These are phyloP conservation scores for Boletus subparvulus DNA, from an alignment of 768 basidiomycete genomes.

Conservation along the genomic window DNA sequence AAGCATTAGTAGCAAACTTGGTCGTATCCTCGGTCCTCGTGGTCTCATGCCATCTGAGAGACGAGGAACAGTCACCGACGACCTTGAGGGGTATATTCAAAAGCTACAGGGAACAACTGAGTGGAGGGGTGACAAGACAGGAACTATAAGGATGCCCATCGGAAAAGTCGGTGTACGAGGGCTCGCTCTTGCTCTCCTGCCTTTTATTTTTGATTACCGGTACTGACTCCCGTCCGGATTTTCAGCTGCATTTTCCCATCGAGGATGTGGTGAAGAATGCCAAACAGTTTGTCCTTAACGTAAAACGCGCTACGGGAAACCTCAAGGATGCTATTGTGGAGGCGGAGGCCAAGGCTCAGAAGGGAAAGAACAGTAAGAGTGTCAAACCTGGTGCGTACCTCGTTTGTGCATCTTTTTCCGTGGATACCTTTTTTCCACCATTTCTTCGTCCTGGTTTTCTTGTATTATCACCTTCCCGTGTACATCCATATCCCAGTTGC, in stretches of 20 bases:
- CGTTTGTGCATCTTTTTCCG: background rate
- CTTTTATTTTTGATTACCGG: background rate
- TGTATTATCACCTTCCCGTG: background rate
- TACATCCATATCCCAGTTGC: background rate
- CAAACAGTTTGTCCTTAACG: conserved; percentile 69
- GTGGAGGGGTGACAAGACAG: conserved; percentile 89
- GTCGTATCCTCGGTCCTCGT: conserved; percentile 78
- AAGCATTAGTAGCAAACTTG: conserved; percentile 77
- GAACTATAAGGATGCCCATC: conserved; percentile 80
- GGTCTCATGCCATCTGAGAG: conserved; percentile 96
- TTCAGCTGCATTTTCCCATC: conserved; percentile 70
- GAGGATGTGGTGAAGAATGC: conserved; percentile 80
- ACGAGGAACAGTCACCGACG: conserved; percentile 91
- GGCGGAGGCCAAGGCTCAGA: conserved; percentile 42
- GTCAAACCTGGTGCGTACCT: conserved; percentile 44
- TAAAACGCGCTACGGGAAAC: conserved; percentile 75
- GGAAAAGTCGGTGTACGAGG: conserved; percentile 54
- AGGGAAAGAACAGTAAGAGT: conserved; percentile 36
- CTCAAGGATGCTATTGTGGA: conserved; percentile 46
- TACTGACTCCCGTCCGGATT: conserved; percentile 5
- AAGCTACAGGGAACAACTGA: conserved; percentile 80
- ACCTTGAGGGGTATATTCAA: conserved; percentile 78
- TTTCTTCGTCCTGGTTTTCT: background rate
- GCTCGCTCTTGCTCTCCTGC: background rate
- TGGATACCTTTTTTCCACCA: background rate